Evolutionary conservation across 2,329 filamentous ascomycete genomes (phyloP).

Genomic region (Monosporascus cannonballus): DNA sequence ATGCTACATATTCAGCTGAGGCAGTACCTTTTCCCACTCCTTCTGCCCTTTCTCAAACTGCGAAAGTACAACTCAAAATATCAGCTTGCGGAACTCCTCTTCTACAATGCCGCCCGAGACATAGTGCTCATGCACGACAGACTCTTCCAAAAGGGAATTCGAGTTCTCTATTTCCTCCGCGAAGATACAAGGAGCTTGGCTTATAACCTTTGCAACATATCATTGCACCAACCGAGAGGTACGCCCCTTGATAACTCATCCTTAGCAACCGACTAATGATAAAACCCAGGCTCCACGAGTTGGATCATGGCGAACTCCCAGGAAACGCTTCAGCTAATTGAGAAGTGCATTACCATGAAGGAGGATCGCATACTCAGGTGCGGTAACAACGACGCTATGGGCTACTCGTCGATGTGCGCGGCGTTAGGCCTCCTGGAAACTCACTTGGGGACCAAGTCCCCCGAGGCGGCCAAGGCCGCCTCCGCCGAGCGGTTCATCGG

Average conservation of each 20-base stretch:
- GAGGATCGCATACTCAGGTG: constrained; percentile 55
- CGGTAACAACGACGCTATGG: constrained; percentile 59
- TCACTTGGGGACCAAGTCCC: constrained; percentile 51
- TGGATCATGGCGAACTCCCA: constrained; percentile 58
- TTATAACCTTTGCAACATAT: constrained; percentile 56
- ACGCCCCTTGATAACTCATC: not conserved
- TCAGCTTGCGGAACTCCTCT: constrained; percentile 57
- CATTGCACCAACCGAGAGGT: constrained; percentile 51
- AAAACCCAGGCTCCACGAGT: constrained; percentile 42
- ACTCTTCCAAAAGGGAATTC: constrained; percentile 52
- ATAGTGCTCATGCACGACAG: constrained; percentile 57
- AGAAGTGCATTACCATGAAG: constrained; percentile 55
- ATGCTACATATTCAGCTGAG: constrained; percentile 54
- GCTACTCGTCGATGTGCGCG: constrained; percentile 58
- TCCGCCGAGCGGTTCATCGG: constrained; percentile 55
- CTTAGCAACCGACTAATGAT: constrained; percentile 6
- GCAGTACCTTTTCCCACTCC: constrained; percentile 56
- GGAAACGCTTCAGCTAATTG: constrained; percentile 55
- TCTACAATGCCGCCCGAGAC: constrained; percentile 56
- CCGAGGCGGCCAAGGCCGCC: constrained; percentile 51
- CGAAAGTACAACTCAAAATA: constrained; percentile 55
- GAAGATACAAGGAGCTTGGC: constrained; percentile 55
- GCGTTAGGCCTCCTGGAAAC: constrained; percentile 53
- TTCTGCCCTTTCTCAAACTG: constrained; percentile 55
- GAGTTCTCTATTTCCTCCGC: constrained; percentile 53